phyloP scores from a whole-genome alignment of 2,329 filamentous ascomycete species.

The Hypocrella siamensis region DNA sequence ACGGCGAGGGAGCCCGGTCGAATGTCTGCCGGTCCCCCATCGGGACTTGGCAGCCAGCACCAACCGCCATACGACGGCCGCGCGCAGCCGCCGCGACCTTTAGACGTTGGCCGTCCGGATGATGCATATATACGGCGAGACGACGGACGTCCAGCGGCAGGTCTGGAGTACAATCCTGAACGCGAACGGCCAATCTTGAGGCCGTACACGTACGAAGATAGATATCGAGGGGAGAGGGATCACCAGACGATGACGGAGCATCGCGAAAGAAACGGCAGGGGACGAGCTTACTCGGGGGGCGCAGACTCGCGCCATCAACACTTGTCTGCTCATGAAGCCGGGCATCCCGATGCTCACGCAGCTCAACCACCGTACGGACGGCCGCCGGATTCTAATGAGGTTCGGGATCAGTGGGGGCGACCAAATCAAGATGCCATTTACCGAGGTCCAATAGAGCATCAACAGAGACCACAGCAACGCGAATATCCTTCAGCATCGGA shows the following conservation, averaged over 20 bases:
- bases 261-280: slow-evolving; percentile 25
- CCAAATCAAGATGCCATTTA: slow-evolving; percentile 14
- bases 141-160: slow-evolving; percentile 21
- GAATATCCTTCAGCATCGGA: slow-evolving; percentile 31
- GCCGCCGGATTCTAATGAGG: slow-evolving; percentile 20
- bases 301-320: slow-evolving; percentile 26
- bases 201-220: slow-evolving; percentile 33
- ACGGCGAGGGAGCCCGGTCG: slow-evolving; percentile 22
- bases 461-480: slow-evolving; percentile 20
- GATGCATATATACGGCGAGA: slow-evolving; percentile 35
- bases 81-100: slow-evolving; percentile 27
- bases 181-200: slow-evolving; percentile 32
- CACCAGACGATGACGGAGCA: slow-evolving; percentile 27
- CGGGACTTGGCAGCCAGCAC: slow-evolving; percentile 35
- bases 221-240: slow-evolving; percentile 33
- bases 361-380: slow-evolving; percentile 29
- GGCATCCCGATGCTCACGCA: slow-evolving; percentile 27
- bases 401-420: slow-evolving; percentile 17
- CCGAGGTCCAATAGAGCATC: slow-evolving; percentile 22
- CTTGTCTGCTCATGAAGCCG: slow-evolving; percentile 18
- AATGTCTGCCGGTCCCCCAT: slow-evolving; percentile 24
- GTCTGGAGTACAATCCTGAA: slow-evolving; percentile 38
- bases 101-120: slow-evolving; percentile 27
- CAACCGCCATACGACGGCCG: slow-evolving; percentile 27
- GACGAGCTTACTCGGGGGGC: slow-evolving; percentile 32